Evolutionary conservation across 345 rosid species (phyloP).

Genomic region (Zanthoxylum bungeanum): DNA sequence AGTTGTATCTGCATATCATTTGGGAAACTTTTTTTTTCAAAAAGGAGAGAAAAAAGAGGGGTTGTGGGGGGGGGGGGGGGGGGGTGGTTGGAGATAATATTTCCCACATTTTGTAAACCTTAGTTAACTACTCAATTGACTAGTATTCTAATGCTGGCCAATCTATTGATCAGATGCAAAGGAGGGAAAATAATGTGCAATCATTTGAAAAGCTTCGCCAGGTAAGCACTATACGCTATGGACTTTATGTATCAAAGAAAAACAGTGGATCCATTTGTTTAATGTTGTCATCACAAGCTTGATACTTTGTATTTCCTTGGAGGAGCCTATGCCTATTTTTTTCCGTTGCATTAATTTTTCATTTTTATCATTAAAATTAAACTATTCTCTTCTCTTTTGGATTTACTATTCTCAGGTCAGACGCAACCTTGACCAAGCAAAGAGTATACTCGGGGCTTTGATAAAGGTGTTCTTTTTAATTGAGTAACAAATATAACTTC

Average conservation of each 20-base stretch:
- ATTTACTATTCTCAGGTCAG: constrained; percentile 61
- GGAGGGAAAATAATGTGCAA: constrained; percentile 99
- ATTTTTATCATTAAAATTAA: not conserved
- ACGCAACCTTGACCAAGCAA: constrained; percentile 96
- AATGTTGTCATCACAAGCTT: not conserved
- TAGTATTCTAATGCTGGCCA: constrained; percentile 10
- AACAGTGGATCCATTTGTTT: not conserved
- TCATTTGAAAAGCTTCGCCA: constrained; percentile 99
- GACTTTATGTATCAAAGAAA: not conserved
- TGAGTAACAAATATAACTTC: constrained; percentile 3
- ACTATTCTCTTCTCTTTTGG: constrained; percentile 6
- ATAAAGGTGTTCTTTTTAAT: constrained; percentile 62
- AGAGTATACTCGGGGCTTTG: constrained; percentile 79
- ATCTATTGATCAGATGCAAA: constrained; percentile 72
- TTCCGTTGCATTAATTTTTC: not conserved
- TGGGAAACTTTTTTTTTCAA: not conserved
- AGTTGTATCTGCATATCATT: not conserved
- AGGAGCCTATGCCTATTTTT: not conserved
- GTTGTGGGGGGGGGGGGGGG: not conserved
- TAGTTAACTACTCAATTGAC: not conserved
- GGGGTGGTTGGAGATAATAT: not conserved
- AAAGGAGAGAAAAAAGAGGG: not conserved
- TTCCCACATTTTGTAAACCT: not conserved
- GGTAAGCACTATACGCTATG: constrained; percentile 35
- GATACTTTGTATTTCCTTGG: not conserved